A percentile compares a stretch with the other conserved stretches of the same genome.
Conservation (phyloP, 23 red algal species). For the Gracilaria domingensis region DNA sequence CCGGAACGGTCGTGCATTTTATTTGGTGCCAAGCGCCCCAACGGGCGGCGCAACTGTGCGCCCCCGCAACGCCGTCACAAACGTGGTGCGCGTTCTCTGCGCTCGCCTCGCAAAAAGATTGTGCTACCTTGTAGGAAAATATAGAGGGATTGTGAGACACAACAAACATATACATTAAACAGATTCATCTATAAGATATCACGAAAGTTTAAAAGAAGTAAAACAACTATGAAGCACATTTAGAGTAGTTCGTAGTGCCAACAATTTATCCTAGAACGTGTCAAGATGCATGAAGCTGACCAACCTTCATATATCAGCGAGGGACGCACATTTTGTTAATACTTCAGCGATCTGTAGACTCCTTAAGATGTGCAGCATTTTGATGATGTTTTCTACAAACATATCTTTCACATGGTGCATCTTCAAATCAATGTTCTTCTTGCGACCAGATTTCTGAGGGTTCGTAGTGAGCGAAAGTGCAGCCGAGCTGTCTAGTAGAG, state of each 20-base stretch:
- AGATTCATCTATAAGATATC: too few species aligned
- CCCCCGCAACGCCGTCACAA: too few species aligned
- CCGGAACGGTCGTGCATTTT: too few species aligned
- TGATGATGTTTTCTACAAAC: background rate
- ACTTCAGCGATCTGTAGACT: background rate
- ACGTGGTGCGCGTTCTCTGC: too few species aligned
- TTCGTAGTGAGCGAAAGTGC: background rate
- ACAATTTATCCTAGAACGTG: background rate
- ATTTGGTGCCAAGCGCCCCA: too few species aligned
- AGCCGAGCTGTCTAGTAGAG: background rate
- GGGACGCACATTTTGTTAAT: background rate
- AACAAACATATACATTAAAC: too few species aligned
- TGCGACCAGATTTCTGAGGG: background rate
- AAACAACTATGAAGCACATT: too few species aligned
- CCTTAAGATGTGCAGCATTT: background rate
- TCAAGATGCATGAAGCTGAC: background rate
- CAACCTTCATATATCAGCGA: background rate
- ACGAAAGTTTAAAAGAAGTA: too few species aligned
- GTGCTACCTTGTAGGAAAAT: too few species aligned
- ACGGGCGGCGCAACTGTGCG: too few species aligned
- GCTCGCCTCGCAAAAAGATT: too few species aligned
- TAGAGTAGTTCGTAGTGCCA: background rate
- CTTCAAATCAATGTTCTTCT: background rate
- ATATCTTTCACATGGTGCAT: background rate
- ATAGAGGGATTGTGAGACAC: too few species aligned